A percentile compares a stretch with the other conserved stretches of the same genome.
Conservation (phyloP, 176 grass and related monocot genomes). For the Zea mays region Zm-B73-REFERENCE-NAM-5.0 NC_050096.1:3539501-3540000, state of each 20-base stretch:
- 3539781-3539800: slow-evolving; percentile 29
- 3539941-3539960: slow-evolving; percentile 63
- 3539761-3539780: slow-evolving; percentile 38
- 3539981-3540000: slow-evolving; percentile 58
- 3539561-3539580: slow-evolving; percentile 47
- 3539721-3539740: slow-evolving; percentile 34
- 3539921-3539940: slow-evolving; percentile 28
- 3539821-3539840: neutral
- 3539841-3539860: neutral
- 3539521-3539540: slow-evolving; percentile 91
- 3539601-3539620: neutral
- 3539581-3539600: neutral
- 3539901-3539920: neutral
- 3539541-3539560: slow-evolving; percentile 79
- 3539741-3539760: slow-evolving; percentile 50
- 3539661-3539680: slow-evolving; percentile 57
- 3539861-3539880: neutral
- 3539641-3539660: slow-evolving; percentile 40
- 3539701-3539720: slow-evolving; percentile 33
- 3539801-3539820: slow-evolving; percentile 45
- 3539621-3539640: slow-evolving; percentile 19
- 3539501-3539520: slow-evolving; percentile 83
- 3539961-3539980: slow-evolving; percentile 72
- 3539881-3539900: slow-evolving; percentile 23
- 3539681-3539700: slow-evolving; percentile 59